Evolutionary conservation across 768 basidiomycete species (phyloP), one percentile per base, ranked within the genome.

Genomic region (Tremella yokohamensis): DNA sequence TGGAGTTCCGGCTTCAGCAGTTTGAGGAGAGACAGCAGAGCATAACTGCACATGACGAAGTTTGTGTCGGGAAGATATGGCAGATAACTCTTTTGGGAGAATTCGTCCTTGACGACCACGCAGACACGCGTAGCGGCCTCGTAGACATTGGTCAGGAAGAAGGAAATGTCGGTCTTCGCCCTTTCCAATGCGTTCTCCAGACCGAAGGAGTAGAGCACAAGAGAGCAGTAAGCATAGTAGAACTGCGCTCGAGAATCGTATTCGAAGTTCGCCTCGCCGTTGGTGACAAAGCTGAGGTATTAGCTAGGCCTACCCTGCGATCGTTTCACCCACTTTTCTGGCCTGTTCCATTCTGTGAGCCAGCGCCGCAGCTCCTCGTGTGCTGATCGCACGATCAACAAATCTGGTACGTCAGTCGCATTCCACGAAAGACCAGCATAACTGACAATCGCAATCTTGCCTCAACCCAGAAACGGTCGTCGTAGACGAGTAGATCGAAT

Each of bases 151-250:
- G 66, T 64, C 22, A 75, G 64, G 61, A 75, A 78, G 61, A 66
- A 73, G 6, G 75, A 74, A n/a, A 76, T 64, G 57, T 78, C 76
- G 62, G 67, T 72, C 38, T 69, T 69, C 52, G 63, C 59, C n/a
- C 67, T 49, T 76, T 94, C 93, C 56, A 97, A 78, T n/a, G 94
- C 90, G 70, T 94, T 89, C 76, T 99, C 93, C 42, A 99, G 82
- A 11, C 94, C 94, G 66, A 99, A 99, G 1, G 93, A 94, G 72
- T 96, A 92, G 57, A 97, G 79, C 38, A 96, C 89, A 52, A 99
- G 83, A 4, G 66, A 64, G 22, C 86, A 84, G 68, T 94, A 94
- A 72, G 89, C 83, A 78, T 83, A 87, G 74, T 90, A 90, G 71
- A 91, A 93, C 63, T 83, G 79, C 24, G 83, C 81, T 40, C 69